Conservation (phyloP, 345 rosid genomes). For the Cardamine chenopodiifolia region DNA sequence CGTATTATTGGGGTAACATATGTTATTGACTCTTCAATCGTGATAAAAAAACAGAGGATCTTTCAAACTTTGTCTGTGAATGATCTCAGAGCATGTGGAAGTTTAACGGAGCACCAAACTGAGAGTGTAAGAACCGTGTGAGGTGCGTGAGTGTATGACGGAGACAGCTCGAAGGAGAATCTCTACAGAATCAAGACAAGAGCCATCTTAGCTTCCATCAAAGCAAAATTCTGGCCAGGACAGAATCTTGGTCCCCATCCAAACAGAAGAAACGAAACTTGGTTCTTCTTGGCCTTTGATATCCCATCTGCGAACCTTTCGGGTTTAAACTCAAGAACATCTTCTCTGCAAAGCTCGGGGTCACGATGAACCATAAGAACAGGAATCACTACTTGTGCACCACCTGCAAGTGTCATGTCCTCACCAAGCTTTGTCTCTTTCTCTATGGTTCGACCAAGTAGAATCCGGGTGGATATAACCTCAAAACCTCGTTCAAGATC, state of each 20-base stretch:
- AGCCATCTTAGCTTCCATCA: constrained; percentile 58
- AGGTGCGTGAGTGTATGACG: constrained; percentile 54
- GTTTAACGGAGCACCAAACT: constrained; percentile 53
- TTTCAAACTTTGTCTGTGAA: neutral
- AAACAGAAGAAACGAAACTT: constrained; percentile 40
- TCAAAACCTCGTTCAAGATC: constrained; percentile 44
- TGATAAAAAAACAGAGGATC: constrained; percentile 5
- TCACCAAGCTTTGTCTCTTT: constrained; percentile 53
- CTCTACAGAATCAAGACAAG: constrained; percentile 51
- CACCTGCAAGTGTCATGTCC: constrained; percentile 46
- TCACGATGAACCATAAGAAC: constrained; percentile 50
- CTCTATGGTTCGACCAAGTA: constrained; percentile 25
- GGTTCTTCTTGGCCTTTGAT: constrained; percentile 59
- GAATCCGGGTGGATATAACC: constrained; percentile 43
- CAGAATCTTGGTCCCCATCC: constrained; percentile 53
- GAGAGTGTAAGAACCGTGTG: constrained; percentile 42
- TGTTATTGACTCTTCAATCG: neutral
- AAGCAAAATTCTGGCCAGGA: constrained; percentile 58
- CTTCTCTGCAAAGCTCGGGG: constrained; percentile 59
- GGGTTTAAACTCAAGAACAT: constrained; percentile 61
- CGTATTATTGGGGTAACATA: neutral
- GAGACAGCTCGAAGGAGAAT: constrained; percentile 55
- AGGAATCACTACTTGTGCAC: constrained; percentile 41
- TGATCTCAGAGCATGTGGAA: constrained; percentile 30
- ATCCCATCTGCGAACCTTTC: constrained; percentile 54